These are phyloP conservation scores for Trypanosoma rangeli DNA, from an alignment of 208 protist genomes.

Conservation along the genomic window DNA sequence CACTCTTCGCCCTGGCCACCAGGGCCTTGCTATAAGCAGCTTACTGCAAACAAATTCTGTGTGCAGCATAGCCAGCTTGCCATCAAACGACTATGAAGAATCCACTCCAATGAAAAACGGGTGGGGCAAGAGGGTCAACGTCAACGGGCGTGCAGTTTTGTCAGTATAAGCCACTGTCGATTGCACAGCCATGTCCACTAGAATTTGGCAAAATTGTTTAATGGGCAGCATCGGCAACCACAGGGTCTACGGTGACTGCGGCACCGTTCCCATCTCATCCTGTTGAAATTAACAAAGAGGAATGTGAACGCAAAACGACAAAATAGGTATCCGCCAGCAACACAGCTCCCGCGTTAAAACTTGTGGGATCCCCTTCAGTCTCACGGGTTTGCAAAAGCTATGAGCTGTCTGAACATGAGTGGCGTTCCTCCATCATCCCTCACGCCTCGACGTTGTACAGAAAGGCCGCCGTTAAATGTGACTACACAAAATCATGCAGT, in stretches of 20 bases:
- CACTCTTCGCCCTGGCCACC: neutral
- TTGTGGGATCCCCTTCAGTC: neutral
- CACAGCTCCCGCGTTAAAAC: neutral
- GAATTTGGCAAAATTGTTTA: conserved; percentile 49
- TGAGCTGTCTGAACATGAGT: neutral
- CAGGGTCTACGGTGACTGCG: neutral
- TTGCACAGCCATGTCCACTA: conserved; percentile 47
- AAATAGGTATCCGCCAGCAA: conserved; percentile 12
- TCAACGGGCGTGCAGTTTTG: conserved; percentile 36
- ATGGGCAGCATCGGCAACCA: conserved; percentile 1
- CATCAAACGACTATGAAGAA: conserved; percentile 65
- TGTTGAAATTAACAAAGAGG: neutral
- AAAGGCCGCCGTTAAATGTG: conserved; percentile 4
- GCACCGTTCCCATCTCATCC: neutral
- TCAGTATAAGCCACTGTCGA: conserved; percentile 22
- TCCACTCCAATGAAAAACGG: conserved; percentile 62
- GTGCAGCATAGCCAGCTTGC: conserved; percentile 39
- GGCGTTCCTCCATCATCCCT: neutral
- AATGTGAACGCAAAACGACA: neutral
- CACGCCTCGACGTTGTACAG: conserved; percentile 6
- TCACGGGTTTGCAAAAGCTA: neutral
- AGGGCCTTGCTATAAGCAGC: conserved; percentile 56
- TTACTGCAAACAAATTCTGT: conserved; percentile 38
- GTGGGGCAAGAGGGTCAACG: conserved; percentile 51
- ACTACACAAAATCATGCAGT: conserved; percentile 5